Base-by-base conservation (phyloP, 2,329 filamentous ascomycete species). In the Alternaria solani region DNA sequence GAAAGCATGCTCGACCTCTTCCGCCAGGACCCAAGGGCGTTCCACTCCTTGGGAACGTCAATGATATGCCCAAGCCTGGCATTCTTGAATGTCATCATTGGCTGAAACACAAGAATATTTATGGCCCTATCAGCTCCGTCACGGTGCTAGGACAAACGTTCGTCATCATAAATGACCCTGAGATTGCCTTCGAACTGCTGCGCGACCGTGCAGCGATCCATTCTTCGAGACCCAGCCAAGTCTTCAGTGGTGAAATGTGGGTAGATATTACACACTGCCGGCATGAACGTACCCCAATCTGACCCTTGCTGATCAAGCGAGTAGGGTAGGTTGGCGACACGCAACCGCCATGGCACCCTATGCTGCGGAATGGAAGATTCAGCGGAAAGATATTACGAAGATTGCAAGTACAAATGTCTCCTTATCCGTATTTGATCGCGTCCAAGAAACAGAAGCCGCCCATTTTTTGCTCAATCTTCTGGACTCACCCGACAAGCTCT, bases 21-120 rank as follows among this genome's bases (percentile, higher is more conserved):
- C 85, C 84, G 1, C 85, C 84, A 3, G 85, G 85, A 0, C 85
- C 85, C 0, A 82, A 75, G 39, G 77, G 77, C 0, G 65, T 82
- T 7, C 83, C 83, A 0, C 4, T 87, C 0, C 14, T 87, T 2
- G 85, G 85, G 2, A 87, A 86, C 63, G 58, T 86, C 7, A 61
- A 63, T 1, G 83, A 86, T 61, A 71, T 87, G 11, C 85, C 85
- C 1, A 67, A 76, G 0, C 42, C 68, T 5, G 76, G 73, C 1
- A 56, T 60, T 9, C 75, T 70, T 7, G 80, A 82, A 48, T 81
- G 72, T 63, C 57, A 75, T 8, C 80, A 83, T 48, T 83, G 80
- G 81, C 57, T 79, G 0, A 73, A 80, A 36, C 75, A 81, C 60
- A 82, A 82, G 63, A 72, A 80, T 14, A 52, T 70, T 4, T 73